Base-by-base conservation (phyloP, 1,139 yeast genomes). In the Kluyveromyces sp. region DNA sequence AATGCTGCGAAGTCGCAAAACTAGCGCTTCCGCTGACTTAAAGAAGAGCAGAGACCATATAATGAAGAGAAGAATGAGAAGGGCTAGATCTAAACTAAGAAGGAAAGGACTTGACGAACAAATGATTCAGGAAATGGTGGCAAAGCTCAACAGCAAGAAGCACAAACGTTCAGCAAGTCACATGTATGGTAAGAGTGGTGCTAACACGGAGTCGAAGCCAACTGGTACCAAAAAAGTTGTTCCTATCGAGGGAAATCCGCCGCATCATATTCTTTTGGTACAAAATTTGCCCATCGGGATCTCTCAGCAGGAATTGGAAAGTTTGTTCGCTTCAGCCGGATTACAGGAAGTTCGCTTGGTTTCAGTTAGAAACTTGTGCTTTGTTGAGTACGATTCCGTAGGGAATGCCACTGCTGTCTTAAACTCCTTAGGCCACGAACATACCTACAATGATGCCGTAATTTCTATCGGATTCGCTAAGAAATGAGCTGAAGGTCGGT, bases 331-430 rank as follows among this genome's bases (percentile, higher is more conserved):
- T 2, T 94, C 94, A 0, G 83, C 80, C 49, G 56, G 52, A 2
- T 46, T 60, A 12, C 65, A 75, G 20, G 84, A 79, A 48, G 70
- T 81, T 1, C 75, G 95, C 43, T 65, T 78, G 41, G 87, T 92
- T 30, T 71, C 74, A 2, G 77, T 80, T 1, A 73, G 87, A 40
- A 74, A 75, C 36, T 75, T 92, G 43, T 94, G 94, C 6, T 83
- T 92, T 61, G 74, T 92, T 11, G 96, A 92, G 55, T 92, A 80
- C 59, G 79, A 75, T 30, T 65, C 68, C 4, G 81, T 77, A 22
- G 63, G 60, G 3, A 68, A 69, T 36, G 80, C 86, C 0, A 63
- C 71, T 0, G 60, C 56, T 1, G 77, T 75, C 3, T 64, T 69
- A 46, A 67, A 69, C 11, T 53, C 47, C 12, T 57, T 69, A 3